phyloP scores from a whole-genome alignment of 208 protist genomes.

The Leishmania tarentolae region DNA sequence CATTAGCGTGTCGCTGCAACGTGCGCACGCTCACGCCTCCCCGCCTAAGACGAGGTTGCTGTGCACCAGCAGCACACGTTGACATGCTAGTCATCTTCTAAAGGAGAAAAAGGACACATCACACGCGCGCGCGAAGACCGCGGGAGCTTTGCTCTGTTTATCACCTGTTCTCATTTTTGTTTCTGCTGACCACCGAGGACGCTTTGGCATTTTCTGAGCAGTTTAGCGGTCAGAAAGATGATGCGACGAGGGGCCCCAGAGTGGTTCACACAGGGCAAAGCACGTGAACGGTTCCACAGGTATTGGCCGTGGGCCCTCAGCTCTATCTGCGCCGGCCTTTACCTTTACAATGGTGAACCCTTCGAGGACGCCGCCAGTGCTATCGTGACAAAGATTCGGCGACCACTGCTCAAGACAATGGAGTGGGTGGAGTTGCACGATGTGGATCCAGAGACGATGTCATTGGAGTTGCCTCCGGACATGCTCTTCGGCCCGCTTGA shows the following conservation, averaged over 20 bases:
- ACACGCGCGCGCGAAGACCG: neutral
- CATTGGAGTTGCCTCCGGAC: constrained; percentile 88
- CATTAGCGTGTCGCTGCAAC: neutral
- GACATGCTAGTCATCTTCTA: neutral
- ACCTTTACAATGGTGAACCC: constrained; percentile 86
- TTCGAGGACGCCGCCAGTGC: constrained; percentile 85
- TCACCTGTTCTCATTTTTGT: no score
- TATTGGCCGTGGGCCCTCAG: constrained; percentile 89
- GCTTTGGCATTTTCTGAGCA: neutral
- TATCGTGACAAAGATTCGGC: constrained; percentile 77
- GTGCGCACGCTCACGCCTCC: neutral
- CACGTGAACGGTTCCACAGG: constrained; percentile 80
- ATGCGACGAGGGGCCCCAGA: constrained; percentile 78
- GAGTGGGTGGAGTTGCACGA: constrained; percentile 91
- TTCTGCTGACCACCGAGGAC: neutral
- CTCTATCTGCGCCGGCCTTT: constrained; percentile 73
- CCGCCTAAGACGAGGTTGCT: neutral
- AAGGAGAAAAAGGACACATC: neutral
- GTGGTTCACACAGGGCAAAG: constrained; percentile 86
- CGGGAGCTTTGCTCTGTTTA: neutral
- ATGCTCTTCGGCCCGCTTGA: constrained; percentile 88
- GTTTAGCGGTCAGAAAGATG: constrained; percentile 14
- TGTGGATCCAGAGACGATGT: constrained; percentile 88
- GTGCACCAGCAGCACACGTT: neutral
- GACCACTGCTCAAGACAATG: constrained; percentile 81